Evolutionary conservation across 495 filamentous ascomycete genomes (phyloP), one percentile per base, ranked within the genome.

Genomic region (Cryomyces minteri): DNA sequence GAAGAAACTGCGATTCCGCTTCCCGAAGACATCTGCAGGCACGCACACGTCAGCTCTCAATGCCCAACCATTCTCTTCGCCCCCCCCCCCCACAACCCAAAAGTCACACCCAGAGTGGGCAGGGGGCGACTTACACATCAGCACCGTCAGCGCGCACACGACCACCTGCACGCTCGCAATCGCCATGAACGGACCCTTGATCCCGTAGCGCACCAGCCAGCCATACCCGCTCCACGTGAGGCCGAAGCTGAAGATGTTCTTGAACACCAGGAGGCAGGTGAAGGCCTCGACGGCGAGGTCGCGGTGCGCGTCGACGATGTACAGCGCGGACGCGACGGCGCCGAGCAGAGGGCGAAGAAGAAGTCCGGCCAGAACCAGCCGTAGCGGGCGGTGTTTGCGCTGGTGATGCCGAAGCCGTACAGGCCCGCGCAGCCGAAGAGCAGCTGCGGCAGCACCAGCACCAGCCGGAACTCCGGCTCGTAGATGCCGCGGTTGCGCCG

Each of bases 251-350:
- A 95, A 90, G 46, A 94, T 68, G 51, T 94, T 94, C 62, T 86
- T 94, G 70, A 95, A 95, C 25, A 95, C 73, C 43, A 94, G 67
- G 53, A 93, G 68, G 63, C 81, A 83, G 0, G 87, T 95, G 58
- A 95, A 94, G 4, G 79, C 83, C 64, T 95, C 88, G 40, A 95
- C 77, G 1, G 86, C 75, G 43, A 95, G 79, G 45, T 85, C 76
- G 7, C 86, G 79, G 62, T 94, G 86, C 1, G 88, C 88, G 65
- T 95, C 88, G 0, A 94, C 85, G 52, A 95, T 82, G 53, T 95
- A 95, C n/a, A 95, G 60, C 1, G 84, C 79, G 43, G 77, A 80
- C 0, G 81, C 76, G 5, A 94, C 84, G 0, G 88, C 87, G 3
- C 88, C 88, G 51, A 92, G 72, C 1, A 94, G 14, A 67, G 41